Evolutionary conservation across 495 filamentous ascomycete species (phyloP), one percentile per base, ranked within the genome.

Genomic region (Neurospora intermedia): DNA sequence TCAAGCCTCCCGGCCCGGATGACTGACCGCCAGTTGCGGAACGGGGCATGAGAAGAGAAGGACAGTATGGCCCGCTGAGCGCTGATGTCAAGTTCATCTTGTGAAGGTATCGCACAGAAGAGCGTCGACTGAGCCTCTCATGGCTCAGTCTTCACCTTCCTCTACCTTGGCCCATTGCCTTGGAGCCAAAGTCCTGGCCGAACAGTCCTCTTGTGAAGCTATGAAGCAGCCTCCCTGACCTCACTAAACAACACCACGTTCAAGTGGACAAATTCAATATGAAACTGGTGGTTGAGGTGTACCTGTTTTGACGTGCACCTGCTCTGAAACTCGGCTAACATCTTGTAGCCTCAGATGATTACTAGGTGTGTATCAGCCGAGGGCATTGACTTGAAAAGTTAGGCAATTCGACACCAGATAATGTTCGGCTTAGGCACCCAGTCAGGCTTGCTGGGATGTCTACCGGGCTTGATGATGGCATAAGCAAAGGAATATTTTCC

Each of bases 11-110:
- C 71, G 76, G 18, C 7, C 31, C 71, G 48, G 41, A 69, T 70
- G 4, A 70, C 54, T 76, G 75, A 75, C 73, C 75, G 73, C 73
- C 74, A 77, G 74, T 77, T 71, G 73, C 48, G 69, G 40, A 38
- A 11, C 70, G 42, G 70, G 18, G 6, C 46, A 41, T 18, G 4
- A 7, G 35, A 10, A n/a, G 20, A 70, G 71, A 75, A 70, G 69
- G 71, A 48, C 43, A 54, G 48, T 40, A 73, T 70, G 69, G 69
- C 45, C 45, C 62, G 62, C n/a, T 69, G 38, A 62, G 40, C 27
- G 59, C 70, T 15, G 13, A 71, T 69, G 72, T 18, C 54, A 69
- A 54, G 62, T 38, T 11, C 42, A 62, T 31, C 31, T 23, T 18
- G 69, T 11, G 9, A 42, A 8, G 31, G 48, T 39, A 73, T 75